These are phyloP conservation scores for Rhododendron griersonianum DNA, from an alignment of 148 eudicot genomes.

Conservation along the genomic window DNA sequence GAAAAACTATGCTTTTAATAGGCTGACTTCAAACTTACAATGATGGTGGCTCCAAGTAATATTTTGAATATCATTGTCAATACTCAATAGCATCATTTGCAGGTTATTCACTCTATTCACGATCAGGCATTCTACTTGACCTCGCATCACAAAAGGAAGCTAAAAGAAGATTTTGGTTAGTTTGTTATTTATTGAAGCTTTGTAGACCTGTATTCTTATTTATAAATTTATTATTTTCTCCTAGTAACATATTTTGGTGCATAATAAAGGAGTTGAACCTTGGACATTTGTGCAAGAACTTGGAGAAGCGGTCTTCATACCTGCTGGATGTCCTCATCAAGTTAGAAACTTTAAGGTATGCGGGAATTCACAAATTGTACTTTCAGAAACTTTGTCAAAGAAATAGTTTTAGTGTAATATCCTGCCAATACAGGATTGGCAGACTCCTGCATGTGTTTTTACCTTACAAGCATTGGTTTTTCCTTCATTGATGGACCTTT, in stretches of 20 bases:
- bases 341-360: conserved; percentile 24
- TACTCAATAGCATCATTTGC: not conserved
- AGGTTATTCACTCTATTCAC: conserved; percentile 57
- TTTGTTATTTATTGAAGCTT: conserved; percentile 4
- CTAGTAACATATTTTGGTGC: not conserved
- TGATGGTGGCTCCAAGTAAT: not conserved
- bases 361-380: not conserved
- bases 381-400: not conserved
- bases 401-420: not conserved
- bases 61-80: not conserved
- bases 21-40: not conserved
- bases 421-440: too few species aligned
- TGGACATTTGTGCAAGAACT: conserved; percentile 35
- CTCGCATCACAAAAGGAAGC: conserved; percentile 37
- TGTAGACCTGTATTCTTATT: not conserved
- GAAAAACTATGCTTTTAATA: not conserved
- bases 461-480: not conserved
- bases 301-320: conserved; percentile 23
- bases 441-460: not conserved
- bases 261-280: conserved; percentile 29
- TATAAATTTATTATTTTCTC: not conserved
- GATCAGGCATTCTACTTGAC: conserved; percentile 47
- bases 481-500: not conserved
- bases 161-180: conserved; percentile 53
- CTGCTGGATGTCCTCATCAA: conserved; percentile 22